Base-by-base conservation (phyloP, 441 rosid species). In the Jatropha multifida region DNA sequence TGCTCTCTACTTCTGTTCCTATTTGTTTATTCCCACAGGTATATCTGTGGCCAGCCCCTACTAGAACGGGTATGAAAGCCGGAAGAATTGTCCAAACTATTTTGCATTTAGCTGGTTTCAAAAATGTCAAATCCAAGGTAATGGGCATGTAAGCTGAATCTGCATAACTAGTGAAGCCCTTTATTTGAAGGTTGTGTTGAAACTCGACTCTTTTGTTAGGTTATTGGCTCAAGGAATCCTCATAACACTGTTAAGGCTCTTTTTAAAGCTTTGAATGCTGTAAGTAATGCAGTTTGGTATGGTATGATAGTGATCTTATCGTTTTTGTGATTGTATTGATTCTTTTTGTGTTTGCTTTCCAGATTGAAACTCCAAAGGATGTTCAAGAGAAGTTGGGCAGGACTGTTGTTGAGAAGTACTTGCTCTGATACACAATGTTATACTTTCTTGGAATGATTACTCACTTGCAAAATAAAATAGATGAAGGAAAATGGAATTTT, bases 351-450 rank as follows among this genome's bases (percentile, higher is more conserved):
- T 14, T 9, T 69, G 17, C 9, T 68, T 79, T 59, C n/a, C 88
- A 94, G 98, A 85, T 93, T 71, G 98, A 93, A 85, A 94, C 94
- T 20, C 98, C 99, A n/a, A 88, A 90, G 85, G 98, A 93, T 76
- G 90, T 90, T 41, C 85, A 94, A 81, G 97, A 93, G 82, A 94
- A 91, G 87, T 88, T 94, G 73, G 99, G 99, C 52, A 86, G 97
- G 76, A 89, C 97, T 0, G 98, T 94, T 12, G 97, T 94, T 2
- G 97, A 94, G 86, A 90, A 89, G 77, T 87, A 89, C 83, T 83
- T 94, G 74, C 84, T 94, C 59, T 87, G 82, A 83, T 78, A 12
- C 59, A 2, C 26, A 58, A 18, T 56, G 52, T 52, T 48, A 18
- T 56, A 26, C 48, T 71, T 61, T n/a, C 26, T 27, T 44, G 9